These are phyloP conservation scores for Quaeritorhiza haematococci DNA, from an alignment of 371 early-diverging fungal genomes.

Conservation along the genomic window DNA sequence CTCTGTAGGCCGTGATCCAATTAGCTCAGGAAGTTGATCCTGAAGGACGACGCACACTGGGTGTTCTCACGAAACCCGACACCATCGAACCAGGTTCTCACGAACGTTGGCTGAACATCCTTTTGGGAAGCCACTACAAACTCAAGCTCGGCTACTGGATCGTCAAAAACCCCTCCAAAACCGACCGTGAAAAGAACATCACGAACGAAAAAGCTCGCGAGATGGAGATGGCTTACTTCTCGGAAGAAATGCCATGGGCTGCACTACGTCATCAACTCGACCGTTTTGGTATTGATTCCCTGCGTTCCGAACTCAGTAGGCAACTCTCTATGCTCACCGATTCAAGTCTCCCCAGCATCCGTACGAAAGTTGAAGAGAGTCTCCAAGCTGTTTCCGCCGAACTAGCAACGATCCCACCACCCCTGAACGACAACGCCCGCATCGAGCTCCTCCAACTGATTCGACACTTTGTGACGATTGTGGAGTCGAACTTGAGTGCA, in stretches of 20 bases:
- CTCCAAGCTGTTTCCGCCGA: conserved; percentile 19
- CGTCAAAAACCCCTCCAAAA: conserved; percentile 30
- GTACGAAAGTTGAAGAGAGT: conserved; percentile 23
- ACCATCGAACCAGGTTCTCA: conserved; percentile 42
- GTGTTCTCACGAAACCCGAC: conserved; percentile 51
- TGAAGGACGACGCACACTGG: conserved; percentile 38
- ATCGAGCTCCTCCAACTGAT: conserved; percentile 35
- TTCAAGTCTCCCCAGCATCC: conserved; percentile 28
- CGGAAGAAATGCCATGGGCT: conserved; percentile 23
- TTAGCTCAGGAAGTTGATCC: conserved; percentile 42
- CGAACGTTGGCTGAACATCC: conserved; percentile 34
- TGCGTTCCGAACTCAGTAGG: conserved; percentile 27
- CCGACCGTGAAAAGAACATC: conserved; percentile 18
- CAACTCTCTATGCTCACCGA: conserved; percentile 27
- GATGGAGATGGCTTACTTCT: conserved; percentile 28
- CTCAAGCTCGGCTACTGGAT: conserved; percentile 53
- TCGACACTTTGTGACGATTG: conserved; percentile 31
- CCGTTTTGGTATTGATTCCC: conserved; percentile 30
- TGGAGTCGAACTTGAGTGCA: conserved; percentile 29
- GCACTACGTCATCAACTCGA: conserved; percentile 23
- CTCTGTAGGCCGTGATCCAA: conserved; percentile 29
- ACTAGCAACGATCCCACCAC: conserved; percentile 23
- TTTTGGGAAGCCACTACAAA: conserved; percentile 28
- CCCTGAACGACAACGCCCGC: conserved; percentile 28
- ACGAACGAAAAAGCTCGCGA: conserved; percentile 20